phyloP scores from a whole-genome alignment of 257 asterid genomes.

The Solanum dulcamara region DNA sequence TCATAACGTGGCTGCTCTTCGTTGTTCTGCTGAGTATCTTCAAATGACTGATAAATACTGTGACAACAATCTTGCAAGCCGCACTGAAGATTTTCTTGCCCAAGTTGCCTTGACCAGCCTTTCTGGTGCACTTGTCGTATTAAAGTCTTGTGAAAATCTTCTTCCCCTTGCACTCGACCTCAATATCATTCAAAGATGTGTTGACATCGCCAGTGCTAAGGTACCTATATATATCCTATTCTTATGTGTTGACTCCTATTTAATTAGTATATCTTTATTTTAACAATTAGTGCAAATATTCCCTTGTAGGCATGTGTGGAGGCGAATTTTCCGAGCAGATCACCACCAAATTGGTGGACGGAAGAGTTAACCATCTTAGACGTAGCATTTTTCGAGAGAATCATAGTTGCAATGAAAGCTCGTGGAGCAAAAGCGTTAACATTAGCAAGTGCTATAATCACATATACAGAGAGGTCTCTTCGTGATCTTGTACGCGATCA shows the following conservation, averaged over 20 bases:
- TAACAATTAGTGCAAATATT: too few species aligned
- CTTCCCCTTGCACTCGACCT: conserved; percentile 82
- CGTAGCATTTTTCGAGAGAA: conserved; percentile 47
- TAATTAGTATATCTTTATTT: background rate
- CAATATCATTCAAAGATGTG: conserved; percentile 56
- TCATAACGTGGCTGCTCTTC: conserved; percentile 78
- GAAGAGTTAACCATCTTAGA: conserved; percentile 80
- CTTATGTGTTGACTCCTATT: background rate
- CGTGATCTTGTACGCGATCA: conserved; percentile 76
- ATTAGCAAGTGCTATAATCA: conserved; percentile 66
- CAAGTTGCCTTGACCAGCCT: conserved; percentile 77
- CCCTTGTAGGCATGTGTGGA: conserved; percentile 68
- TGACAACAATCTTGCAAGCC: conserved; percentile 59
- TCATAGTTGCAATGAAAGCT: conserved; percentile 46
- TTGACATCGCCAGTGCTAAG: conserved; percentile 79
- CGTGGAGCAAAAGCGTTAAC: conserved; percentile 77
- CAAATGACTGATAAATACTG: conserved; percentile 84
- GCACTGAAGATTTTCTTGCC: conserved; percentile 74
- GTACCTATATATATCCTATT: conserved; percentile 6
- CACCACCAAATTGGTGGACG: conserved; percentile 99
- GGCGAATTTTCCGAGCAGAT: conserved; percentile 91
- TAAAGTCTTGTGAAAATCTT: conserved; percentile 76
- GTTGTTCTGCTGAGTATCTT: conserved; percentile 85
- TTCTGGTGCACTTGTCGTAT: conserved; percentile 76
- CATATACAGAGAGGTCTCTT: conserved; percentile 66